Evolutionary conservation across 2,329 filamentous ascomycete genomes (phyloP), one percentile per base, ranked within the genome.

Genomic region (Coniochaeta sp.): DNA sequence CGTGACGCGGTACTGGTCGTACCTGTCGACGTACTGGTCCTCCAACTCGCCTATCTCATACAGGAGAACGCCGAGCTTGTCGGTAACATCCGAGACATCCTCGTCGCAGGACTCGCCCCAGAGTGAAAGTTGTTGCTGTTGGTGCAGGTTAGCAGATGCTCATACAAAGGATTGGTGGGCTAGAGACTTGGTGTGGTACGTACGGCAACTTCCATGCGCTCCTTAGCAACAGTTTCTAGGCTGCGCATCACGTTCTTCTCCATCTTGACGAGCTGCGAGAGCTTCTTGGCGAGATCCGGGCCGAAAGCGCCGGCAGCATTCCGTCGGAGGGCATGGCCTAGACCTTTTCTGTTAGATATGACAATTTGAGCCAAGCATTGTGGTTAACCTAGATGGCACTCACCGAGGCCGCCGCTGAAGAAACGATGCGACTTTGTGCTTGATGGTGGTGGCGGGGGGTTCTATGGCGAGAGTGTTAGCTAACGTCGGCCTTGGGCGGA

Each of bases 181-280:
- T n/a, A n/a, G n/a, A 8, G 12, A 6, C 6, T n/a, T 13, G 26
- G 10, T 13, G 6, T 13, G 14, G 13, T 20, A 80, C 89, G 65
- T 87, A 96, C 91, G 65, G 94, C 94, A 60, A 96, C 92, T 65
- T 97, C 94, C 91, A 97, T 97, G 63, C 94, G 86, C 78, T 99
- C 94, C 65, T 91, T 86, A 45, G 91, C 91, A 51, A 97, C 94
- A 48, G 90, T 80, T 69, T 99, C 94, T 79, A 97, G 85, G 69
- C 91, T 96, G 71, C 94, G 90, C 94, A 99, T 99, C 52, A 96
- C 89, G 68, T 99, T 97, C 85, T 99, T 99, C 77, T 99, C 94
- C 94, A 99, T 99, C 83, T 99, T 99, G 57, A 99, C 94, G 50
- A 99, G 82, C 75, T 95, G 89, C 35, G 91, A 90, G 56, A 99